Evolutionary conservation across 2,329 filamentous ascomycete species (phyloP), one percentile per base, ranked within the genome.

Genomic region (Pseudogymnoascus sp.): DNA sequence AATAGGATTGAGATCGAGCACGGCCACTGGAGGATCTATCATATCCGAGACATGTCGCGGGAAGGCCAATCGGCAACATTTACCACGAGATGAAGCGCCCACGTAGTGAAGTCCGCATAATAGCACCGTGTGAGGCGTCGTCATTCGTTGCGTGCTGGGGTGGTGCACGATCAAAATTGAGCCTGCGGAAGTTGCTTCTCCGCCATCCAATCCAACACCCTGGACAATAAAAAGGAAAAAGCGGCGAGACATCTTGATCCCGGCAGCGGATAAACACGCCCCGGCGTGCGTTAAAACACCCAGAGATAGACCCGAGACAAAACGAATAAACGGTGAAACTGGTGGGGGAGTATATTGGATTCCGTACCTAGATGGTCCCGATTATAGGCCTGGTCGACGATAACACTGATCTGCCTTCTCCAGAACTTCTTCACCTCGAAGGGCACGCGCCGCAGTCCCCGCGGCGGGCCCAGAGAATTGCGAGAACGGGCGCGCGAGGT

Each of bases 311-410:
- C 8, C 59, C 35, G 59, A 47, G 21, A 37, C 64, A 42, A 42
- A 47, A 64, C 31, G 61, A 33, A 26, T 33, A 42, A 35, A 47
- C 50, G 35, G 31, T 33, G 47, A 37, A 26, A 38, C 21, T 33
- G 38, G 31, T 44, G 60, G 37, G 59, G 59, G 26, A 10, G 53
- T 1, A 33, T 11, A 56, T 29, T 29, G n/a, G 29, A 33, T 35
- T 40, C 66, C 77, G 62, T 76, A 84, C 83, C 82, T 44, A 86
- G 68, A 72, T 85, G 82, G 69, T 86, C 82, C 71, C 82, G 75
- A 67, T 79, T 79, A 59, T 76, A 72, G 29, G 76, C 75, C 65
- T 80, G 78, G 13, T 80, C 78, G 14, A 85, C 81, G 3, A 77
- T 74, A 6, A 83, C 71, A 61, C 74, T 77, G 59, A 85, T 71